Percentiles rank a stretch among this genome's conserved stretches.
phyloP scores from a whole-genome alignment of 495 filamentous ascomycete species.

The Xylaria acuta region DNA sequence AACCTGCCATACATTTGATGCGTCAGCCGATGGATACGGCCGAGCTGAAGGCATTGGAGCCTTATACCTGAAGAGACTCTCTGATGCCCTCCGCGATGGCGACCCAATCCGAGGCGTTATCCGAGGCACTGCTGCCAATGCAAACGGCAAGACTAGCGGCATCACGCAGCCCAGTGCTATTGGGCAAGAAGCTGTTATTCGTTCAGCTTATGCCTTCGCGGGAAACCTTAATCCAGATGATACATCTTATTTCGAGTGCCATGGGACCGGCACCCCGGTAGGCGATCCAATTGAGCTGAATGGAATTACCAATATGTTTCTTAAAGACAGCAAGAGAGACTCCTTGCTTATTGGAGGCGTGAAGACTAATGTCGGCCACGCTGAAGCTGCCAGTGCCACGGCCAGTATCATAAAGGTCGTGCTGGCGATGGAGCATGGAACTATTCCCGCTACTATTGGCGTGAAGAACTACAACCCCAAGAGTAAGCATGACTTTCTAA shows the following conservation, averaged over 20 bases:
- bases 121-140: conserved; percentile 10
- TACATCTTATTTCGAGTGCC: not conserved
- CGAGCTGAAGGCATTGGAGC: not conserved
- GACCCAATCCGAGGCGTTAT: not conserved
- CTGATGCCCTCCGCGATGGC: not conserved
- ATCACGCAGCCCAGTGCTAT: conserved; percentile 10
- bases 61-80: not conserved
- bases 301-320: not conserved
- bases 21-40: not conserved
- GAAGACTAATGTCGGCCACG: not conserved
- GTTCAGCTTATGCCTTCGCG: not conserved
- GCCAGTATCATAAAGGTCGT: not conserved
- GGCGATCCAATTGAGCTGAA: not conserved
- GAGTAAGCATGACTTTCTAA: not conserved
- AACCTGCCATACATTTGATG: not conserved
- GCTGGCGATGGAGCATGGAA: not conserved
- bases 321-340: not conserved
- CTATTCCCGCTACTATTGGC: not conserved
- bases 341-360: not conserved
- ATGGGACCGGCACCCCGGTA: not conserved
- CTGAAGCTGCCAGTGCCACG: not conserved
- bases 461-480: not conserved
- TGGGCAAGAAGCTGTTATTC: conserved; percentile 12
- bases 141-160: not conserved
- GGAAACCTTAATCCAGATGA: not conserved